Evolutionary conservation across 176 grass and related monocot species (phyloP).

Genomic region (Elymus sibiricus): DNA sequence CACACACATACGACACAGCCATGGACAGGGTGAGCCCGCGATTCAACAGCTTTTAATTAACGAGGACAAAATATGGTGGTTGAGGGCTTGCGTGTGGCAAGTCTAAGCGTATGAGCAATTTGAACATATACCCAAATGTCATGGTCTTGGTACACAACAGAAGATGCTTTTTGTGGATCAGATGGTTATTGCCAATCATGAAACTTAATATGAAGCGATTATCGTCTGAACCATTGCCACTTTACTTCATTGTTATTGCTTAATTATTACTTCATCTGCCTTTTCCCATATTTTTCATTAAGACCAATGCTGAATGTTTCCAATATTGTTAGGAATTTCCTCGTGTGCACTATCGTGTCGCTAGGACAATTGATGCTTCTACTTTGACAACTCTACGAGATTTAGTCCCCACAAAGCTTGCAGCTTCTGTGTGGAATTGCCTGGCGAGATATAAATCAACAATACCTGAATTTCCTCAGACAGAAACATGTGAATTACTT

Average conservation of each 20-base stretch:
- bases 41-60: too few relatives aligned
- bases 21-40: too few relatives aligned
- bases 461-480: constrained; percentile 76
- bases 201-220: neutral
- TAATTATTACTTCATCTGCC: neutral
- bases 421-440: constrained; percentile 80
- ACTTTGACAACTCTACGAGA: constrained; percentile 81
- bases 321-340: constrained; percentile 73
- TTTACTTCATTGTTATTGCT: constrained; percentile 10
- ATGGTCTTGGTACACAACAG: neutral
- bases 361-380: constrained; percentile 77
- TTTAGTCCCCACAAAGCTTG: constrained; percentile 87
- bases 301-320: neutral
- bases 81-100: neutral
- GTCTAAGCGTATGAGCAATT: neutral
- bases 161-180: neutral
- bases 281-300: neutral
- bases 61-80: neutral
- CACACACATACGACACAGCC: too few relatives aligned
- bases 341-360: constrained; percentile 75
- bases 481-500: constrained; percentile 94
- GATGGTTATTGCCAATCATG: neutral
- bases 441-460: constrained; percentile 63
- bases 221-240: neutral
- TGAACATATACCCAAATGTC: neutral